Evolutionary conservation across 106 monocot genomes (phyloP), one percentile per base, ranked within the genome.

Genomic region (Hemerocallis citrina): DNA sequence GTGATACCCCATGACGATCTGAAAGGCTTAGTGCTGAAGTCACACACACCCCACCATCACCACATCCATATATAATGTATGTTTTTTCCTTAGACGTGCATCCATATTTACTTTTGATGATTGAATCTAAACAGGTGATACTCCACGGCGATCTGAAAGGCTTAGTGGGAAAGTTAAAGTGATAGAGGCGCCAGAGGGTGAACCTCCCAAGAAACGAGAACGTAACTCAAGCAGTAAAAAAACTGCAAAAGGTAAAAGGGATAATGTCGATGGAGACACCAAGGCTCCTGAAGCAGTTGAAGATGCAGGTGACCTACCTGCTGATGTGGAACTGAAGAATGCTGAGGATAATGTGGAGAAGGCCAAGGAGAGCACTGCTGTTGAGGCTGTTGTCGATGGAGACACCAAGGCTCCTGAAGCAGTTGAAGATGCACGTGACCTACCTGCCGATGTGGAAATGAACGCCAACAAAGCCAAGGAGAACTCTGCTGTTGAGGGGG

Each of bases 1-100:
- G 92, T 58, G 87, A 92, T 17, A 87, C 84, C 10, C 92, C 84
- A 32, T 70, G 92, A 47, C 80, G 92, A 3, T 92, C 92, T 23
- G 80, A 77, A 10, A 84, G 92, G 35, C 75, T 92, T 19, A 81
- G 87, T 50, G 87, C 81, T 34, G 84, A 75, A 52, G 62, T 44
- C 0, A n/a, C n/a, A n/a, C n/a, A n/a, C n/a, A n/a, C n/a, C n/a
- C n/a, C n/a, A n/a, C n/a, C n/a, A n/a, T n/a, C n/a, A n/a, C n/a
- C n/a, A n/a, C n/a, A n/a, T n/a, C n/a, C n/a, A n/a, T n/a, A n/a
- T n/a, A n/a, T n/a, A n/a, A n/a, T n/a, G n/a, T n/a, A n/a, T n/a
- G n/a, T n/a, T n/a, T n/a, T n/a, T n/a, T n/a, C n/a, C n/a, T n/a
- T n/a, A n/a, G n/a, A n/a, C n/a, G n/a, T n/a, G n/a, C n/a, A n/a